Conservation (phyloP, 176 grass and related monocot genomes). For the Rhynchospora breviuscula region DNA sequence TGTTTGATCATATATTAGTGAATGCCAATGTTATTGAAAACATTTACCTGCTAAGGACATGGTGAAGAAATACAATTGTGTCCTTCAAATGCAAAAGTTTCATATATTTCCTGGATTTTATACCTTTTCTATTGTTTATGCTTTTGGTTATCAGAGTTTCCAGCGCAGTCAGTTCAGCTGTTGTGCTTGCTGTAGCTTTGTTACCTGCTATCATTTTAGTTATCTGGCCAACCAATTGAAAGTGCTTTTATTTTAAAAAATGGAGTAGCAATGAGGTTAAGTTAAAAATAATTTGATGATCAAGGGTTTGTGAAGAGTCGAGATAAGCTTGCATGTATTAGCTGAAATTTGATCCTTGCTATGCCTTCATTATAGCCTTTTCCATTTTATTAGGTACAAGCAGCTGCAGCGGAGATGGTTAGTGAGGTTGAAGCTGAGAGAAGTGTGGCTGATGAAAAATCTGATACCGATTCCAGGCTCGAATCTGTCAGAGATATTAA, state of each 20-base stretch:
- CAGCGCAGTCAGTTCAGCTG: neutral
- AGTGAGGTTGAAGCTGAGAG: conserved; percentile 18
- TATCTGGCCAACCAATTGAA: neutral
- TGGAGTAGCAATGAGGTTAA: neutral
- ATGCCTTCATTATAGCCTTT: neutral
- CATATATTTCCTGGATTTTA: neutral
- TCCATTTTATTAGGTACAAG: conserved; percentile 41
- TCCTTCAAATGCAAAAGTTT: neutral
- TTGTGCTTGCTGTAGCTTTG: neutral
- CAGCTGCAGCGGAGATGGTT: neutral
- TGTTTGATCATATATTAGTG: neutral
- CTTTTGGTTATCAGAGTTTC: neutral
- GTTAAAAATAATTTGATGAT: neutral
- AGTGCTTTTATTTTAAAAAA: neutral
- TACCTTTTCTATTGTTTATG: neutral
- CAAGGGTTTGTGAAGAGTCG: neutral
- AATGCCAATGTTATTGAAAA: neutral
- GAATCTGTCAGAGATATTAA: conserved; percentile 42
- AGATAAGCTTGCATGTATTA: neutral
- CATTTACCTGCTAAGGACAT: neutral
- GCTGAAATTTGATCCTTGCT: neutral
- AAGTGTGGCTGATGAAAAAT: conserved; percentile 27
- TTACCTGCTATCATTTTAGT: neutral
- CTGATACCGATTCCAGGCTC: conserved; percentile 18
- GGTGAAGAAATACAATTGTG: neutral